Evolutionary conservation across 2,329 filamentous ascomycete species (phyloP).

Genomic region (Alternaria sp.): DNA sequence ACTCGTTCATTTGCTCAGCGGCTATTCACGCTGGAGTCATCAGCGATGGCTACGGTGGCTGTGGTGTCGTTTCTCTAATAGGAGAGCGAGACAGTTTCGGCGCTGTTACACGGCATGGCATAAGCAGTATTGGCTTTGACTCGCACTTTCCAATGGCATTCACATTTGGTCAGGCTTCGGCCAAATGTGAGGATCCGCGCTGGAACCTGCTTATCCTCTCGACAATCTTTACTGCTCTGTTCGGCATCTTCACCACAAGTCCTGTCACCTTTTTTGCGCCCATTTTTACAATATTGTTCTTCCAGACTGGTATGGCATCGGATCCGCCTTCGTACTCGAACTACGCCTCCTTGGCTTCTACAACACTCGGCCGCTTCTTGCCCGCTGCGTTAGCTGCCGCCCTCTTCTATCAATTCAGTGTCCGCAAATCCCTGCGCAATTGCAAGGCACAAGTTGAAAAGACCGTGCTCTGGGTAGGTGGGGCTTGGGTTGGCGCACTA

Average conservation of each 20-base stretch:
- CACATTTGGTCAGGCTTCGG: conserved; percentile 31
- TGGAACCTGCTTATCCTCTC: conserved; percentile 48
- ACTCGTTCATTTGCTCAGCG: conserved; percentile 51
- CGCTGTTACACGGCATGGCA: conserved; percentile 38
- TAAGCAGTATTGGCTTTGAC: conserved; percentile 44
- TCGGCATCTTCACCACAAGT: conserved; percentile 44
- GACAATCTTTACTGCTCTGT: conserved; percentile 40
- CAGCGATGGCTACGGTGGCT: conserved; percentile 41
- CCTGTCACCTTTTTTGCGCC: conserved; percentile 43
- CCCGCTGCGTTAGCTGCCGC: conserved; percentile 44
- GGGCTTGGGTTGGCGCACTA: conserved; percentile 47
- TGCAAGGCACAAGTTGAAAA: conserved; percentile 49
- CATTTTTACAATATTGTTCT: conserved; percentile 44
- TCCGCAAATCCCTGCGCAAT: conserved; percentile 37
- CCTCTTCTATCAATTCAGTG: conserved; percentile 41
- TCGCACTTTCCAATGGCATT: conserved; percentile 49
- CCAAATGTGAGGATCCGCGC: conserved; percentile 44
- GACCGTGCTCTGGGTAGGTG: conserved; percentile 49
- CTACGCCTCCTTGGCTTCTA: conserved; percentile 45
- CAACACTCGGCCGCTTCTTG: conserved; percentile 43
- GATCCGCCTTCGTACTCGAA: conserved; percentile 44
- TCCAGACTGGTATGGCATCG: conserved; percentile 49
- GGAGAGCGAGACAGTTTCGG: conserved; percentile 38
- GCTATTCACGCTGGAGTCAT: conserved; percentile 49
- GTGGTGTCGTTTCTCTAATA: conserved; percentile 41